Percentiles rank a stretch among this genome's conserved stretches.
phyloP scores from a whole-genome alignment of 257 asterid species.

The Salvia miltiorrhiza region DNA sequence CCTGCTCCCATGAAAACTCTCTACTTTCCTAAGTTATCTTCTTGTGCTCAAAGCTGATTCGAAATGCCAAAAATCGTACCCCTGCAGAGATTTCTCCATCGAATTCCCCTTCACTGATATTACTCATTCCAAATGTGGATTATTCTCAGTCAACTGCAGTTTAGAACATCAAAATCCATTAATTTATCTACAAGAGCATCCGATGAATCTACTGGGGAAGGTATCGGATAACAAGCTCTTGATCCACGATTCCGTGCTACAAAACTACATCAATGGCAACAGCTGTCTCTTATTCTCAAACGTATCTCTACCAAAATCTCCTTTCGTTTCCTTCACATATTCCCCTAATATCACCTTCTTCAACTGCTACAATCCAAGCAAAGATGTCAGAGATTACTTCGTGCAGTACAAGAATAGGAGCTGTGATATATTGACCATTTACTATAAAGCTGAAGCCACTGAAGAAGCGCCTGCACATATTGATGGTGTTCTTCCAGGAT shows the following conservation, averaged over 20 bases:
- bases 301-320: neutral
- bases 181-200: constrained; percentile 3
- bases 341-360: constrained; percentile 25
- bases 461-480: neutral
- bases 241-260: neutral
- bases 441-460: neutral
- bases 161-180: neutral
- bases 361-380: constrained; percentile 3
- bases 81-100: constrained; percentile 29
- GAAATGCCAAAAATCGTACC: constrained; percentile 24
- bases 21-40: too few species aligned
- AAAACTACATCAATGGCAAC: fast-evolving
- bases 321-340: constrained; percentile 23
- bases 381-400: neutral
- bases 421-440: neutral
- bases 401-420: fast-evolving
- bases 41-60: constrained; percentile 17
- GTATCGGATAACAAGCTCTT: neutral
- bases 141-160: constrained; percentile 24
- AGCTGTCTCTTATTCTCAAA: constrained; percentile 2
- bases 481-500: too few species aligned
- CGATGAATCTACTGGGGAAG: neutral
- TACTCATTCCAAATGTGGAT: constrained; percentile 27
- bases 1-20: neutral
- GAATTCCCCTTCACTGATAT: constrained; percentile 27